Conservation (phyloP, 1,284 basidiomycete genomes). For the Cryptococcus neoformans region DNA sequence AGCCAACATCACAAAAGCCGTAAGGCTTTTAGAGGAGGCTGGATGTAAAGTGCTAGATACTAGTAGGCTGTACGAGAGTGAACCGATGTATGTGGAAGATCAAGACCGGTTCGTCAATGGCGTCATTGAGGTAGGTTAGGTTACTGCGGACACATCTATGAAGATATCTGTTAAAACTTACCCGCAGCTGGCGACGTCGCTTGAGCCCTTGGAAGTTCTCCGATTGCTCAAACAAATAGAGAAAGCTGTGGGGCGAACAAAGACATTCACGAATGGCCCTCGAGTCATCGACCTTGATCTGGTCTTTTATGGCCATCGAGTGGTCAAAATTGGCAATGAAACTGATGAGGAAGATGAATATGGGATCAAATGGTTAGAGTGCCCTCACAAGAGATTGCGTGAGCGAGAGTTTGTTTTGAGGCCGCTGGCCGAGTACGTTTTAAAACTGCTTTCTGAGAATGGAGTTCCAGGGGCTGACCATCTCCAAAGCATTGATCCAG, state of each 20-base stretch:
- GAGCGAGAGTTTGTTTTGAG: conserved; percentile 92
- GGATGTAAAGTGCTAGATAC: conserved; percentile 63
- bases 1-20: conserved; percentile 73
- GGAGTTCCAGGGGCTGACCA: neutral
- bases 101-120: conserved; percentile 90
- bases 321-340: conserved; percentile 59
- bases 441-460: neutral
- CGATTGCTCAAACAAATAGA: conserved; percentile 73
- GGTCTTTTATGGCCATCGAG: conserved; percentile 66
- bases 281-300: conserved; percentile 91
- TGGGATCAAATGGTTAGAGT: conserved; percentile 60
- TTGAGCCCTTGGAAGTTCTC: conserved; percentile 65
- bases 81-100: conserved; percentile 92
- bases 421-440: conserved; percentile 76
- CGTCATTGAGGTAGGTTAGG: conserved; percentile 69
- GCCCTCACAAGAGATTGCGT: conserved; percentile 76
- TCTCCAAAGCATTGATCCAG: conserved; percentile 51
- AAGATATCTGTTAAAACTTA: neutral
- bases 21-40: conserved; percentile 43
- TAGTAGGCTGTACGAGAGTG: conserved; percentile 89
- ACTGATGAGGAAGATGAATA: conserved; percentile 53
- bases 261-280: conserved; percentile 80
- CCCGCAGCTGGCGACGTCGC: conserved; percentile 66
- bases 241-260: conserved; percentile 69
- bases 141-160: no score